Percentiles rank a stretch among this genome's conserved stretches.
Conservation (phyloP, 75 land plant species). For the Sequoia sempervirens region DNA sequence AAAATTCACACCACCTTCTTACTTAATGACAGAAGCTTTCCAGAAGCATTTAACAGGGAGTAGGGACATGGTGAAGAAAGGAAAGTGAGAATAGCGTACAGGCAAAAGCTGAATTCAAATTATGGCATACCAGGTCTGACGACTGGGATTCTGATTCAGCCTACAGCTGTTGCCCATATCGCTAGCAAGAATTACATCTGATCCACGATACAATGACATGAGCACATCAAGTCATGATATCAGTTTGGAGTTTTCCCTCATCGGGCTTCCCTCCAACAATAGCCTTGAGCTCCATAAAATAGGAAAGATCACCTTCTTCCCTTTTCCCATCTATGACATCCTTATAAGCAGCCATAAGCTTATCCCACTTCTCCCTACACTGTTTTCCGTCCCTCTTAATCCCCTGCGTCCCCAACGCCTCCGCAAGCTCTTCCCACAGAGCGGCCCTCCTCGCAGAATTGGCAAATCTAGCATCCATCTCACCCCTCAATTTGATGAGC, state of each 20-base stretch:
- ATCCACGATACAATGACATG: not conserved
- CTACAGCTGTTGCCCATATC: not conserved
- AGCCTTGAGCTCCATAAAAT: slow-evolving; percentile 23
- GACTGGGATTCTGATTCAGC: not conserved
- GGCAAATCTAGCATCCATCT: slow-evolving; percentile 30
- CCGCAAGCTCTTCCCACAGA: slow-evolving; percentile 34
- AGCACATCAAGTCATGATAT: not conserved
- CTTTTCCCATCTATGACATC: slow-evolving; percentile 31
- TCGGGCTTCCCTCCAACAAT: slow-evolving; percentile 11
- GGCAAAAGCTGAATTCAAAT: not conserved
- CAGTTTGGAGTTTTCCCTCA: not conserved
- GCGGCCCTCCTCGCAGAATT: slow-evolving; percentile 28
- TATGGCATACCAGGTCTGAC: not conserved
- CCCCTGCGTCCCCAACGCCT: slow-evolving; percentile 19
- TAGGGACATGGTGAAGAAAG: not conserved
- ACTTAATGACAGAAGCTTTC: slow-evolving; percentile 2
- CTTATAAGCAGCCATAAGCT: slow-evolving; percentile 32
- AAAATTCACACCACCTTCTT: not conserved
- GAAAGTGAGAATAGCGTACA: not conserved
- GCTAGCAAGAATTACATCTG: not conserved
- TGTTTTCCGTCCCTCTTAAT: slow-evolving; percentile 30
- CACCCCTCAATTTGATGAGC: slow-evolving; percentile 25
- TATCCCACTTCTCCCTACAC: slow-evolving; percentile 37
- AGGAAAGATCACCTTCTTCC: slow-evolving; percentile 25
- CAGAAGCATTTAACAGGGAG: not conserved